Conservation (phyloP, 768 basidiomycete genomes). For the Auriscalpium orientale region DNA sequence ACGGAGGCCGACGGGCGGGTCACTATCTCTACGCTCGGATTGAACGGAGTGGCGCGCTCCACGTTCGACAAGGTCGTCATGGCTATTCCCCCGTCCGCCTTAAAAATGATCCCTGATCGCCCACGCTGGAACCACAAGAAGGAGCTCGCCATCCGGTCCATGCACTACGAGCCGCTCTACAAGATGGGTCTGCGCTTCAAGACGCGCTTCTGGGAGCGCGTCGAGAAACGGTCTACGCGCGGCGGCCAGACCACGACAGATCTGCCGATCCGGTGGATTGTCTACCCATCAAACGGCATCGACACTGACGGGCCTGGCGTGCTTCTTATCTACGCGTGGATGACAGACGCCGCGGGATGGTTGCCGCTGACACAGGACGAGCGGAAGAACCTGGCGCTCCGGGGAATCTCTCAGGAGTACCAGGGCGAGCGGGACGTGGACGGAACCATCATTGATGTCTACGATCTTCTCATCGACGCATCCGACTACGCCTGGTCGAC, state of each 20-base stretch:
- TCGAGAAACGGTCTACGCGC: not conserved
- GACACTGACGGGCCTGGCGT: constrained; percentile 11
- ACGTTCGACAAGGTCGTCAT: constrained; percentile 8
- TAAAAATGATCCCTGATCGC: constrained; percentile 8
- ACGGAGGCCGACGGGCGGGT: constrained; percentile 1
- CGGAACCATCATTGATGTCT: not conserved
- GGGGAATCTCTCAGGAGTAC: constrained; percentile 7
- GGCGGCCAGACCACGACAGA: not conserved
- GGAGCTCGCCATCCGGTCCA: constrained; percentile 9
- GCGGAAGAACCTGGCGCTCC: constrained; percentile 1
- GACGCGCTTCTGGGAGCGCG: not conserved
- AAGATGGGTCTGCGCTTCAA: not conserved
- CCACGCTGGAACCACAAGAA: constrained; percentile 6
- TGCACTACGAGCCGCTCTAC: constrained; percentile 8
- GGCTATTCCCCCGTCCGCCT: constrained; percentile 6
- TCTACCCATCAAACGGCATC: not conserved
- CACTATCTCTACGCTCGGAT: not conserved
- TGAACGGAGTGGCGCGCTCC: not conserved
- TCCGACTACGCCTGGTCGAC: too few species aligned
- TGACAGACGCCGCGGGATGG: constrained; percentile 10
- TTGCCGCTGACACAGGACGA: constrained; percentile 2
- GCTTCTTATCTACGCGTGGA: constrained; percentile 14
- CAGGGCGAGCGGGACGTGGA: not conserved
- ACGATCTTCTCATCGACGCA: too few species aligned
- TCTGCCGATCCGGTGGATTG: not conserved